Conservation (phyloP, 2,329 filamentous ascomycete species). For the Alternaria gansuensis region DNA sequence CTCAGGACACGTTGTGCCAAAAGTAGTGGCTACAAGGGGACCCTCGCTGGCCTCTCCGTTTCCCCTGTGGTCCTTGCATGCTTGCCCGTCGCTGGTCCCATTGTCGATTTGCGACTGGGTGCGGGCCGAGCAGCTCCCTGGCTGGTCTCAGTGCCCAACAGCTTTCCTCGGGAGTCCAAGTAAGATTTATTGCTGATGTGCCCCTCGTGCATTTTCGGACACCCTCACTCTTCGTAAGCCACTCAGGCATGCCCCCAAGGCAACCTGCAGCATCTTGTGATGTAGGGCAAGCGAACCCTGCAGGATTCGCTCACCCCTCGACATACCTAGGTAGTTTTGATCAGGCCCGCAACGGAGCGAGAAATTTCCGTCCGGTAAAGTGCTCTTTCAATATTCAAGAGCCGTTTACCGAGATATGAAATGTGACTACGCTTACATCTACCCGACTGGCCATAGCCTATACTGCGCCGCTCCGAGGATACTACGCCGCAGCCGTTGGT, state of each 20-base stretch:
- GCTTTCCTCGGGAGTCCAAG: conserved; percentile 4
- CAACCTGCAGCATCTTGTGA: conserved; percentile 29
- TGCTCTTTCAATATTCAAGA: conserved; percentile 23
- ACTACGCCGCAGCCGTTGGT: conserved; percentile 34
- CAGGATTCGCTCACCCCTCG: conserved; percentile 23
- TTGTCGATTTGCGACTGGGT: conserved; percentile 51
- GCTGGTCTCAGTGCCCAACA: conserved; percentile 27
- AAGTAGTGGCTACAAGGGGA: conserved; percentile 42
- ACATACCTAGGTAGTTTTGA: conserved; percentile 10
- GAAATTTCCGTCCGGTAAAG: conserved; percentile 43
- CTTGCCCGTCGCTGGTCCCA: conserved; percentile 30
- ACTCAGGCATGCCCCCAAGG: conserved; percentile 23
- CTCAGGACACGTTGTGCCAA: conserved; percentile 50
- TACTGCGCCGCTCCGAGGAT: conserved; percentile 28
- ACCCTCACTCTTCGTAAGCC: conserved; percentile 21
- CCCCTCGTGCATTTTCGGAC: conserved; percentile 18
- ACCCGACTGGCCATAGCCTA: conserved; percentile 23
- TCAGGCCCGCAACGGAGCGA: conserved; percentile 37
- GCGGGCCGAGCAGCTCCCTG: conserved; percentile 46
- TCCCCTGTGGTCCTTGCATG: conserved; percentile 30
- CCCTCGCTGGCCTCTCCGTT: conserved; percentile 28
- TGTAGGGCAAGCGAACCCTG: conserved; percentile 30
- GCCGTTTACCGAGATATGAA: conserved; percentile 29
- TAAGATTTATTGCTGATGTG: conserved; percentile 18
- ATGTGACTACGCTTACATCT: conserved; percentile 26